Evolutionary conservation across 768 basidiomycete species (phyloP), one percentile per base, ranked within the genome.

Genomic region (Phylloporus rhodoxanthus): DNA sequence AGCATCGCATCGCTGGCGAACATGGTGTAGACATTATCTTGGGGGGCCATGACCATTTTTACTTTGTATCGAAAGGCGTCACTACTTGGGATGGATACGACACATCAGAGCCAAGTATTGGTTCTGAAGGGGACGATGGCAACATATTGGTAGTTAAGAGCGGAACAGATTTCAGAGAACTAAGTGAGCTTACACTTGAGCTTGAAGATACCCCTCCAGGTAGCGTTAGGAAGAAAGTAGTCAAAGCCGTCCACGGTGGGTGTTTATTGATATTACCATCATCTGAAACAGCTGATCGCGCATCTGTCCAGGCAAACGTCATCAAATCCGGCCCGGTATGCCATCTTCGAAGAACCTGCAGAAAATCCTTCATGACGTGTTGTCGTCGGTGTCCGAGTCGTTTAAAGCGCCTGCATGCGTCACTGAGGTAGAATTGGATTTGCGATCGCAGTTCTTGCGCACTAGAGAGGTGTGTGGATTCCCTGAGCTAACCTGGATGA

Each of bases 31-130:
- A 94, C 60, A 68, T 93, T 21, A 66, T 94, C 34, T 76, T 94
- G 2, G 92, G 92, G 4, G 92, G 92, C 2, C 92, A 95, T 58
- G 92, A 95, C 61, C 92, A 95, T 54, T 70, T 86, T 3, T 91
- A 89, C 68, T 91, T 79, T 61, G 75, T 79, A 36, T 80, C 84
- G 30, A 79, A 75, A 56, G 89, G 86, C 9, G 76, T 81, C 14
- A 74, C 70, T 34, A 63, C 70, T 5, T 91, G 87, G 87, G 79
- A 85, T 23, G 76, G 74, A 46, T 84, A 81, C 52, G 78, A 90
- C 54, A 61, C 73, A 17, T 68, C 64, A 3, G 57, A 74, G 38
- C 63, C 71, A 4, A 74, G 78, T 25, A 74, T 85, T 14, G 91
- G 87, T 25, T 80, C 81, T 6, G 86, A 90, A 57, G 72, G 69